phyloP scores from a whole-genome alignment of 2,329 filamentous ascomycete species.

The Huntiella decipiens region DNA sequence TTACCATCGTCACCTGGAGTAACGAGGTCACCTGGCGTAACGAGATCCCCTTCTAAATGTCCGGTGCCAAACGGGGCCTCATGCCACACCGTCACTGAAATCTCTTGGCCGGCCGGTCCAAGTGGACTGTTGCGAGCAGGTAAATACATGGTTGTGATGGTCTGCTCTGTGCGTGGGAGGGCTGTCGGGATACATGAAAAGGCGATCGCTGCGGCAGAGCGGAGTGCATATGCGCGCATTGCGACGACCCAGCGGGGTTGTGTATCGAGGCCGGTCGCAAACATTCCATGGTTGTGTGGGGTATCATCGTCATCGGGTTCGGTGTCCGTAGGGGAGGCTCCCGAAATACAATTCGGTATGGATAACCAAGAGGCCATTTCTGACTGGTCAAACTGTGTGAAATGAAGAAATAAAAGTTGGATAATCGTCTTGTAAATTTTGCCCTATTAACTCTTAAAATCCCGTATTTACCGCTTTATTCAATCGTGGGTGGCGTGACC shows the following conservation, averaged over 20 bases:
- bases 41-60: too few relatives aligned
- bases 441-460: too few relatives aligned
- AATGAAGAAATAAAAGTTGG: not conserved
- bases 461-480: too few relatives aligned
- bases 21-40: too few relatives aligned
- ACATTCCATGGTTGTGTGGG: conserved; percentile 17
- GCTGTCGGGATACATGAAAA: conserved; percentile 15
- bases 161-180: conserved; percentile 2
- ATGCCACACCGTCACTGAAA: too few relatives aligned
- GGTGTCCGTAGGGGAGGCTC: not conserved
- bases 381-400: not conserved
- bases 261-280: conserved; percentile 25
- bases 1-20: too few relatives aligned
- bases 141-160: conserved; percentile 18
- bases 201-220: conserved; percentile 25
- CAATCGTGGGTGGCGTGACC: too few relatives aligned
- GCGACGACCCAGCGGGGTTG: conserved; percentile 25
- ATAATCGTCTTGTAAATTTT: too few relatives aligned
- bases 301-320: not conserved
- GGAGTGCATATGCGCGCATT: conserved; percentile 25
- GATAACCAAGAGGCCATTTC: conserved; percentile 2
- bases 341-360: not conserved
- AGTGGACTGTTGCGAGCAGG: too few relatives aligned
- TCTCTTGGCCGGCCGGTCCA: too few relatives aligned
- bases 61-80: too few relatives aligned